Evolutionary conservation across 2,329 filamentous ascomycete species (phyloP).

Genomic region (Fusarium luffae): DNA sequence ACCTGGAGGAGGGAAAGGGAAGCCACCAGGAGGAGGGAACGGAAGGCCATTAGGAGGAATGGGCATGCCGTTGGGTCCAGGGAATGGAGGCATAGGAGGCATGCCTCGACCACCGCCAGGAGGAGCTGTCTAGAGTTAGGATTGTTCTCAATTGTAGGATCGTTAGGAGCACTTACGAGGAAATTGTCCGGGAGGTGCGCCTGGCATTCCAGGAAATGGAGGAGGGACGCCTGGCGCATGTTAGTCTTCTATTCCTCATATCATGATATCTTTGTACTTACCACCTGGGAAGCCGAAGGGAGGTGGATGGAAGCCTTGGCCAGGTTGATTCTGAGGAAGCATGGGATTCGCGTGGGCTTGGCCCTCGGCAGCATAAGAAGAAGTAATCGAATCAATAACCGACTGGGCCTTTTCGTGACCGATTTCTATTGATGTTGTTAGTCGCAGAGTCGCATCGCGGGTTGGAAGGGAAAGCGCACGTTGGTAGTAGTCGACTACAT

Average conservation of each 20-base stretch:
- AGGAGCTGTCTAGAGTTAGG: conserved; percentile 51
- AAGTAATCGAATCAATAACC: conserved; percentile 97
- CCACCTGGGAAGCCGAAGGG: conserved; percentile 73
- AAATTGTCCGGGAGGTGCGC: conserved; percentile 54
- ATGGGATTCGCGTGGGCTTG: conserved; percentile 88
- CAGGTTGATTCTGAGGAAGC: conserved; percentile 76
- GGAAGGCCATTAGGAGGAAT: conserved; percentile 57
- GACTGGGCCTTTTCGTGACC: conserved; percentile 98
- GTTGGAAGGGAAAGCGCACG: conserved; percentile 62
- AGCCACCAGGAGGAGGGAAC: conserved; percentile 42
- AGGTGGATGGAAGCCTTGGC: conserved; percentile 62
- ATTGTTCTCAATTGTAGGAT: not conserved
- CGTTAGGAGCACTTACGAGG: conserved; percentile 61
- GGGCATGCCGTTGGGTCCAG: conserved; percentile 58
- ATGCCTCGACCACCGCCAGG: conserved; percentile 65
- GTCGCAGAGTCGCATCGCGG: not conserved
- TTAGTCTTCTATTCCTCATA: conserved; percentile 15
- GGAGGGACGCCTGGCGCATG: conserved; percentile 63
- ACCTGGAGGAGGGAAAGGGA: conserved; percentile 55
- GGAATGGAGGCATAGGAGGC: conserved; percentile 58
- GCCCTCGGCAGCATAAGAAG: conserved; percentile 93
- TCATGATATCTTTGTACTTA: conserved; percentile 47
- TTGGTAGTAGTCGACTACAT: conserved; percentile 98
- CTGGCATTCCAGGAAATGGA: conserved; percentile 66
- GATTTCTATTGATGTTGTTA: conserved; percentile 73